Evolutionary conservation across 169 alveolate genomes (phyloP), one percentile per base, ranked within the genome.

Genomic region (Eimeria necatrix): DNA sequence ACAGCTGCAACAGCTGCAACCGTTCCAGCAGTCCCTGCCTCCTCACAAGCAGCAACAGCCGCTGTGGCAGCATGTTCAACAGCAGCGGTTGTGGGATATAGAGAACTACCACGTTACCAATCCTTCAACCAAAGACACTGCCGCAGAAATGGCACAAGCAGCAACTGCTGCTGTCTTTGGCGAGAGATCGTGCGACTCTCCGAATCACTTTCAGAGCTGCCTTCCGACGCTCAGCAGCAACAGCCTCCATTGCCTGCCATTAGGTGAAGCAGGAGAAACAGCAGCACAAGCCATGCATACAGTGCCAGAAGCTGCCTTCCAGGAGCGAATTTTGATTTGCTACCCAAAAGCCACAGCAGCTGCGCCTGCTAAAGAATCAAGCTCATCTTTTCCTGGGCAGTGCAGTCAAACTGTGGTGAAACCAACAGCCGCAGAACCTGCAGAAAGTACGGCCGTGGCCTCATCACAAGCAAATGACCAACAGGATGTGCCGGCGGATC

Each of bases 1-100:
- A 32, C 59, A 41, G 61, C 87, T 41, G 87, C 87, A 9, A 32
- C 87, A 78, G 10, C 87, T 6, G 87, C 59, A 22, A 46, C 89
- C 46, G 51, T 26, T n/a, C 49, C 89, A 80, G 89, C 89, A 68
- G 32, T 3, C 12, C 0, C n/a, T 1, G 73, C 90, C 49, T n/a
- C 70, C 46, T 6, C 64, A 80, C 26, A 24, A 52, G 89, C 89
- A 48, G 48, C 89, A 81, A 24, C 74, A 53, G 41, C 48, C n/a
- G 5, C 14, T 8, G 74, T 14, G 46, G 59, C 53, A 83, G 48
- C 91, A 59, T 73, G 41, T 32, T n/a, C 91, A 83, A 53, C 91
- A 53, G 68, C 41, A 22, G 60, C 91, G 56, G 46, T 52, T 10
- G 70, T 26, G 91, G 61, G 76, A 32, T 4, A 22, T 59, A 26